Percentiles rank a stretch among this genome's conserved stretches.
These are phyloP conservation scores for Ensete glaucum DNA, from an alignment of 176 grass and related monocot species.

Conservation along the genomic window DNA sequence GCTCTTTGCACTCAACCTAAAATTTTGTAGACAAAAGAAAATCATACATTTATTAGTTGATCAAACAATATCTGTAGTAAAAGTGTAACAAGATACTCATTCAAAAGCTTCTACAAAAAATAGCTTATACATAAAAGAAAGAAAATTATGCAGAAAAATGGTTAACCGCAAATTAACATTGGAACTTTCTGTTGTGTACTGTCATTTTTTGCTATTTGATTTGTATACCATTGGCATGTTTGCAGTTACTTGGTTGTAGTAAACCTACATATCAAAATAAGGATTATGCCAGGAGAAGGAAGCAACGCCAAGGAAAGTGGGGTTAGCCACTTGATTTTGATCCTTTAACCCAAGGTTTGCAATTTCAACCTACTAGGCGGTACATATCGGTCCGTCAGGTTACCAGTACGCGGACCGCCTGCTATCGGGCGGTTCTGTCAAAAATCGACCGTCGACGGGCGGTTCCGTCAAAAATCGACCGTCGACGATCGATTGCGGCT, in stretches of 20 bases:
- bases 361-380: too few relatives aligned
- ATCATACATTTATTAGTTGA: slow-evolving; percentile 5
- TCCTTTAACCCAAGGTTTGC: not conserved
- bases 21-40: slow-evolving; percentile 27
- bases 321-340: not conserved
- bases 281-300: not conserved
- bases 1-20: slow-evolving; percentile 96
- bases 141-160: not conserved
- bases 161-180: not conserved
- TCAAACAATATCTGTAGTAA: not conserved
- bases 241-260: not conserved
- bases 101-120: not conserved
- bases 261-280: not conserved
- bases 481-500: too few relatives aligned
- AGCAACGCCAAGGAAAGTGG: not conserved
- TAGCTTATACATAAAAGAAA: not conserved
- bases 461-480: too few relatives aligned
- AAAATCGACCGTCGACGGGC: too few relatives aligned
- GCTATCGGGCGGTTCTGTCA: too few relatives aligned
- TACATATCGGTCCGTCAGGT: too few relatives aligned
- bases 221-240: not conserved
- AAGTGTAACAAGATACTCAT: not conserved
- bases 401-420: too few relatives aligned
- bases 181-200: not conserved
- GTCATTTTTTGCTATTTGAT: not conserved